These are phyloP conservation scores for Amylocystis lapponica DNA, from an alignment of 768 basidiomycete species.

Conservation along the genomic window DNA sequence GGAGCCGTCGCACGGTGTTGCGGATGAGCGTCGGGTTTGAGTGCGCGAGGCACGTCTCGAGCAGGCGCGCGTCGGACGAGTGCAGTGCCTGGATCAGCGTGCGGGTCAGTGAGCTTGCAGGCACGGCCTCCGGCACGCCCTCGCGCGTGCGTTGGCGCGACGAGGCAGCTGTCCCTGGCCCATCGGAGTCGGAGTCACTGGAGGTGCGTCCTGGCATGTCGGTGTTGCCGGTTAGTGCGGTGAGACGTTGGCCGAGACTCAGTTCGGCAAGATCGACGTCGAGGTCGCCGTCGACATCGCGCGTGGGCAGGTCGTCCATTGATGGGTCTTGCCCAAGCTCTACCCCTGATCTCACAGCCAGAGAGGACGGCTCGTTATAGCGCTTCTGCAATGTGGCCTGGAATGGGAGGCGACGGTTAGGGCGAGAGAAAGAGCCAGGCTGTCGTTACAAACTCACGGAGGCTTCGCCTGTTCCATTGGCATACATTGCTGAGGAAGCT, in stretches of 20 bases:
- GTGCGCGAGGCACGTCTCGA: slow-evolving; percentile 84
- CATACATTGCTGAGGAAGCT: slow-evolving; percentile 29
- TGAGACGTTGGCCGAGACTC: slow-evolving; percentile 85
- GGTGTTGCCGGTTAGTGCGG: slow-evolving; percentile 53
- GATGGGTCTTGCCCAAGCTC: slow-evolving; percentile 54
- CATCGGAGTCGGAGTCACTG: slow-evolving; percentile 33
- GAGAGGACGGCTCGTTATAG: slow-evolving; percentile 56
- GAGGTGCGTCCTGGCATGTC: slow-evolving; percentile 36
- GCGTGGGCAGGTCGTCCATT: slow-evolving; percentile 43
- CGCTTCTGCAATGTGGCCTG: slow-evolving; percentile 52
- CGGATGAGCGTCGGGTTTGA: slow-evolving; percentile 76
- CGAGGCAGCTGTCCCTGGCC: slow-evolving; percentile 13
- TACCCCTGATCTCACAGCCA: slow-evolving; percentile 63
- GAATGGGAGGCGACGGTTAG: not conserved
- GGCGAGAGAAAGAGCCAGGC: not conserved
- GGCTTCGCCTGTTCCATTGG: slow-evolving; percentile 16
- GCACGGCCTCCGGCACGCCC: slow-evolving; percentile 35
- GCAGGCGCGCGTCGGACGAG: slow-evolving; percentile 81
- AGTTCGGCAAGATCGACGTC: slow-evolving; percentile 87
- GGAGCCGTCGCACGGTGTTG: slow-evolving; percentile 82
- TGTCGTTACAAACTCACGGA: slow-evolving; percentile 3
- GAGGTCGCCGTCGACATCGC: slow-evolving; percentile 59
- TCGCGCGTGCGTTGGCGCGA: slow-evolving; percentile 30
- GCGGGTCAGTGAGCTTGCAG: slow-evolving; percentile 84
- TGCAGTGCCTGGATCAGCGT: slow-evolving; percentile 96